These are phyloP conservation scores for Scutellaria baicalensis DNA, from an alignment of 257 asterid genomes.

Conservation along the genomic window DNA sequence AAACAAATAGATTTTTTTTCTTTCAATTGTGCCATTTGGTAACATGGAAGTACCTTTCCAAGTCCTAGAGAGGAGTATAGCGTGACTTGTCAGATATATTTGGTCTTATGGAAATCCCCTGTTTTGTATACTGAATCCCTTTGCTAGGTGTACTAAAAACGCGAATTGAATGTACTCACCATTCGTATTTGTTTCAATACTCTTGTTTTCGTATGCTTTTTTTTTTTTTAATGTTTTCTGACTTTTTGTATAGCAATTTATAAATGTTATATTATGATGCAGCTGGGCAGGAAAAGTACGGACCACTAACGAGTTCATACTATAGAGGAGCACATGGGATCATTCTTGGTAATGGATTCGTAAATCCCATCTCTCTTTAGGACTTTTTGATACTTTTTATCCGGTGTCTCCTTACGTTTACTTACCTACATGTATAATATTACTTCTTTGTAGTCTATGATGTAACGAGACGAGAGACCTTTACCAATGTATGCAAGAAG, in stretches of 20 bases:
- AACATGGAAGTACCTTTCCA: too few species aligned
- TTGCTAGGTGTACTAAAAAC: too few species aligned
- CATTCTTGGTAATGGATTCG: slow-evolving; percentile 46
- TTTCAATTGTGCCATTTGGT: too few species aligned
- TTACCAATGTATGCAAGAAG: slow-evolving; percentile 52
- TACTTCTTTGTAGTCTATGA: slow-evolving; percentile 47
- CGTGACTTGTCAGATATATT: not conserved
- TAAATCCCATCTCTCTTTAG: not conserved
- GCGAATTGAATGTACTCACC: too few species aligned
- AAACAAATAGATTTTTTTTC: too few species aligned
- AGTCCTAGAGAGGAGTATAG: too few species aligned
- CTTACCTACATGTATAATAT: too few species aligned
- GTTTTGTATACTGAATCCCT: too few species aligned
- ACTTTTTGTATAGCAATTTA: not conserved
- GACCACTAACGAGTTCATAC: slow-evolving; percentile 65
- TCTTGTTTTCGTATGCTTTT: not conserved
- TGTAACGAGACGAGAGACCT: slow-evolving; percentile 79
- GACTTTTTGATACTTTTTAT: not conserved
- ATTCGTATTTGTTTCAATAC: not conserved
- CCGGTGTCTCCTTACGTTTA: not conserved
- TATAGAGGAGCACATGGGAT: slow-evolving; percentile 94
- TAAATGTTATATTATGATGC: slow-evolving; percentile 12
- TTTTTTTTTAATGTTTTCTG: not conserved
- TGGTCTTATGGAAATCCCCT: not conserved
- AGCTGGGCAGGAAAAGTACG: slow-evolving; percentile 91